Base-by-base conservation (phyloP, 1,139 yeast species). In the Fermentozyma sake region DNA sequence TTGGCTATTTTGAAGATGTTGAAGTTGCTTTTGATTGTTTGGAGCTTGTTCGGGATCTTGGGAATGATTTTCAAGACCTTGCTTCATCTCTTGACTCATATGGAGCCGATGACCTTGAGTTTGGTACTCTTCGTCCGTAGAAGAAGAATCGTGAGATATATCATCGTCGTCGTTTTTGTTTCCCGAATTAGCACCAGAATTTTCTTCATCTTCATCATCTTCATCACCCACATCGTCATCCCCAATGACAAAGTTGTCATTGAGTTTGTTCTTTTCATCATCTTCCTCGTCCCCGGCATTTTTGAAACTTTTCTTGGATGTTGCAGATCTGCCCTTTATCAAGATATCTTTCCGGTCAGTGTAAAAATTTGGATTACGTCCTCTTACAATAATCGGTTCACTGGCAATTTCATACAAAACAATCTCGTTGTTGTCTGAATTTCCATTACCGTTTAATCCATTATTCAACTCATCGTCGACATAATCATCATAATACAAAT, bases 281-380 rank as follows among this genome's bases (percentile, higher is more conserved):
- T 28, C 37, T 4, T 21, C 31, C 5, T 26, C n/a, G 12, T 29
- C 27, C 7, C 28, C 33, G 7, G 30, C 34, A 5, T 26, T 30
- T 31, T 28, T 34, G 35, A 38, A 46, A 16, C 51, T 45, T 17
- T 26, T 25, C 15, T 29, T 34, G 12, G 35, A 31, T n/a, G 31
- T 30, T 6, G 39, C 36, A 16, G 38, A 29, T 23, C 52, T 37
- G 7, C 48, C 41, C 28, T 42, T 41, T 33, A 65, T 59, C 30
- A 65, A 42, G 15, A 74, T 50, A 42, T 76, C 79, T 24, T 71
- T 70, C 33, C 78, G 53, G 35, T 74, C 77, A 15, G 69, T 65
- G 42, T 77, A 77, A 41, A 78, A 78, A 15, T 76, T 63, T 3
- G 85, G 84, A 41, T 77, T 78, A 34, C 84, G 53, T 3, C 84